Evolutionary conservation across 176 grass and related monocot species (phyloP).

Genomic region (Chloris gayana): DNA sequence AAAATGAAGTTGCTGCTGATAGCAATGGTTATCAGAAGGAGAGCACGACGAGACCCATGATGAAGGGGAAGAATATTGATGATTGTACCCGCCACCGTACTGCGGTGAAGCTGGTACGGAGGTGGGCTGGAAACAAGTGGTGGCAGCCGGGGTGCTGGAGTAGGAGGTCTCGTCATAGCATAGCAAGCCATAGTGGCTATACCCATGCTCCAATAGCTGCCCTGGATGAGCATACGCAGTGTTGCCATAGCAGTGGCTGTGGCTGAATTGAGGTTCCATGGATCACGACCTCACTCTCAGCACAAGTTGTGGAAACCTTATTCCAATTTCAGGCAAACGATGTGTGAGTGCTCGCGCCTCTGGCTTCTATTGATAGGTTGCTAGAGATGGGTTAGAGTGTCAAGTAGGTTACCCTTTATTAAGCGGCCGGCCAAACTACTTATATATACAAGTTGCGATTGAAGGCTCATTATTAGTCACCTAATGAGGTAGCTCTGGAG

Average conservation of each 20-base stretch:
- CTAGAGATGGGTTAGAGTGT: no score
- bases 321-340: no score
- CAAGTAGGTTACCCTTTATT: no score
- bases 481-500: not conserved
- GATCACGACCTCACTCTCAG: no score
- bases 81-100: not conserved
- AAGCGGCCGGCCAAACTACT: not conserved
- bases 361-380: no score
- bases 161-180: not conserved
- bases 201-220: not conserved
- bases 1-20: not conserved
- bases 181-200: not conserved
- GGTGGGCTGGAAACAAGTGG: not conserved
- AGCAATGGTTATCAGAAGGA: not conserved
- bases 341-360: no score
- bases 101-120: not conserved
- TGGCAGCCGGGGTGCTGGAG: not conserved
- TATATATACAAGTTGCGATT: conserved; percentile 2
- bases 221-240: not conserved
- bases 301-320: no score
- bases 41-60: not conserved
- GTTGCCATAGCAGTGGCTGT: not conserved
- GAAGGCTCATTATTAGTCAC: not conserved
- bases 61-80: not conserved
- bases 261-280: conserved; percentile 7